Conservation (phyloP, 108 stramenopile genomes). For the Bacterosira constricta region DNA sequence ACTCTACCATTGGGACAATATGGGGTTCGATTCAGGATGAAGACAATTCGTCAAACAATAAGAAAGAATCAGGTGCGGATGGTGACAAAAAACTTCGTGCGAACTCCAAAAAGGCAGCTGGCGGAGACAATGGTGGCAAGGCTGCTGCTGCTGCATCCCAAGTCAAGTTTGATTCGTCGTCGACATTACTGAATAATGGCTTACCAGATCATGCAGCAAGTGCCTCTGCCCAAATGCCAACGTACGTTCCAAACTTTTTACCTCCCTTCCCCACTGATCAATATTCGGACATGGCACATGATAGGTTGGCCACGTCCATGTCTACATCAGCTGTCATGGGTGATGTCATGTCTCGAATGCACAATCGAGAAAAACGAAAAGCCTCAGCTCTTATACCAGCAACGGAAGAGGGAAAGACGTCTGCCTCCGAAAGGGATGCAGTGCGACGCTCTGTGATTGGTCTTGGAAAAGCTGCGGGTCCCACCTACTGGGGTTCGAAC, state of each 20-base stretch:
- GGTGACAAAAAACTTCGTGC: not conserved
- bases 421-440: constrained; percentile 5
- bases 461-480: constrained; percentile 32
- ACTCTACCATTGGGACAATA: not conserved
- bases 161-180: not conserved
- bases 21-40: constrained; percentile 11
- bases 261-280: constrained; percentile 45
- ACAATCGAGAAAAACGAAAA: constrained; percentile 14
- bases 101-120: not conserved
- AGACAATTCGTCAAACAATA: not conserved
- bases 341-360: constrained; percentile 18
- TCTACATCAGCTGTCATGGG: constrained; percentile 30
- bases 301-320: constrained; percentile 2
- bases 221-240: constrained; percentile 19
- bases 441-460: constrained; percentile 35
- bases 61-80: not conserved
- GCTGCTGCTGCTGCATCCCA: not conserved
- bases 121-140: too few relatives aligned
- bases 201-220: not conserved
- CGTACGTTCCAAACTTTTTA: constrained; percentile 52
- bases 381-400: not conserved
- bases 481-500: constrained; percentile 41
- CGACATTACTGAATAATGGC: not conserved
- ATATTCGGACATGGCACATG: constrained; percentile 9
- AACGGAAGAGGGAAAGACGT: not conserved